phyloP scores from a whole-genome alignment of 2,329 filamentous ascomycete genomes.

The Sclerotinia glacialis region DNA sequence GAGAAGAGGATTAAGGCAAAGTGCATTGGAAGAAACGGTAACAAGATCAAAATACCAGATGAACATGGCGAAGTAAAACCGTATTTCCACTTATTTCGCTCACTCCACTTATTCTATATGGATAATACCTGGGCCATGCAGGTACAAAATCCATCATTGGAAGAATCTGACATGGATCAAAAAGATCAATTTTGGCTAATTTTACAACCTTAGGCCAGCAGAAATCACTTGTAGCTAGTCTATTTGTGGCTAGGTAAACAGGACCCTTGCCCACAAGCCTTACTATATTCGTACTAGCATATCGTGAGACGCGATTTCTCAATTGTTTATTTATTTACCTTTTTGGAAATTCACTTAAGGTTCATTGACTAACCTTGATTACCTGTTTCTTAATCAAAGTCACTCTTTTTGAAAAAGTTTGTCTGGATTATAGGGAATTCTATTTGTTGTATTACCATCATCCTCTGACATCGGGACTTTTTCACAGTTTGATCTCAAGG shows the following conservation, averaged over 20 bases:
- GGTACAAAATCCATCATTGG: background rate
- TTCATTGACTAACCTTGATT: background rate
- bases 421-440: background rate
- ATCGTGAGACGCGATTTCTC: slow-evolving; percentile 1
- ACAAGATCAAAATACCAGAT: slow-evolving; percentile 9
- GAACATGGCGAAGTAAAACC: slow-evolving; percentile 12
- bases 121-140: background rate
- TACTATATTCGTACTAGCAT: slow-evolving; percentile 7
- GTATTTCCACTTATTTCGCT: background rate
- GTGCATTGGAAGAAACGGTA: slow-evolving; percentile 10
- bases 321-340: slow-evolving; percentile 18
- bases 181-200: background rate
- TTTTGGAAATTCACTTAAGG: background rate
- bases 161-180: background rate
- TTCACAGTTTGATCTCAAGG: background rate
- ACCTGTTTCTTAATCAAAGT: background rate
- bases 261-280: background rate
- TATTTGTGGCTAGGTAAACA: background rate
- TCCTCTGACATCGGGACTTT: slow-evolving; percentile 1
- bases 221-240: background rate
- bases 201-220: background rate
- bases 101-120: background rate
- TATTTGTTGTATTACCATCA: slow-evolving; percentile 20
- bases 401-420: background rate
- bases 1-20: slow-evolving; percentile 1